These are phyloP conservation scores for Penicillium nordicum DNA, from an alignment of 2,329 filamentous ascomycete species.

Conservation along the genomic window DNA sequence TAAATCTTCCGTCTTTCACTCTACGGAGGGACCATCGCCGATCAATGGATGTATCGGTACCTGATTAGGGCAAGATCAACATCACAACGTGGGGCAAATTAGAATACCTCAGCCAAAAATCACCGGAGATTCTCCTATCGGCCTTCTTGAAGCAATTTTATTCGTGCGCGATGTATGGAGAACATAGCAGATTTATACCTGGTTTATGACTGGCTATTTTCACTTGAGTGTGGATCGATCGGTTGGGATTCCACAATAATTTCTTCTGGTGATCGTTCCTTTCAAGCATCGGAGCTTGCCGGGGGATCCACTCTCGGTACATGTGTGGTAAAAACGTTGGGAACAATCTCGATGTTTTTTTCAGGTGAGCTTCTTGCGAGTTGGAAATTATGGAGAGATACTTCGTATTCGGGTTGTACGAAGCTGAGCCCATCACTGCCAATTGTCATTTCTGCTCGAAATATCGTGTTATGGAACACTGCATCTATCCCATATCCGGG, in stretches of 20 bases:
- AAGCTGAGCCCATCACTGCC: not conserved
- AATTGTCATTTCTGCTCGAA: not conserved
- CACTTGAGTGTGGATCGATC: not conserved
- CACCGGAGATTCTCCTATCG: not conserved
- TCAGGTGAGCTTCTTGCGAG: no score
- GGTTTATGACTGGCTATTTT: not conserved
- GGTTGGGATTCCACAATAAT: not conserved
- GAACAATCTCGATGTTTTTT: not conserved
- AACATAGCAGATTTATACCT: not conserved
- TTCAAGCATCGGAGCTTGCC: not conserved
- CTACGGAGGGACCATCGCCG: not conserved
- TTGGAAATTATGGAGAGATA: not conserved
- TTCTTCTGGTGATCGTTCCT: not conserved
- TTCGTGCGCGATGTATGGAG: not conserved
- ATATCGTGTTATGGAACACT: not conserved
- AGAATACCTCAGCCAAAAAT: not conserved
- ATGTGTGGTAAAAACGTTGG: not conserved
- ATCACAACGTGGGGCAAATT: not conserved
- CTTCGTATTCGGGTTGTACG: not conserved
- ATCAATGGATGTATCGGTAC: not conserved
- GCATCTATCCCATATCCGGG: no score
- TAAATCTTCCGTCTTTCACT: not conserved
- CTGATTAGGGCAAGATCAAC: not conserved
- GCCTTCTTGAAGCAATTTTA: not conserved
- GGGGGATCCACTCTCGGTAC: not conserved